Conservation (phyloP, 495 filamentous ascomycete genomes). For the Pseudomonodictys pantanalensis region DNA sequence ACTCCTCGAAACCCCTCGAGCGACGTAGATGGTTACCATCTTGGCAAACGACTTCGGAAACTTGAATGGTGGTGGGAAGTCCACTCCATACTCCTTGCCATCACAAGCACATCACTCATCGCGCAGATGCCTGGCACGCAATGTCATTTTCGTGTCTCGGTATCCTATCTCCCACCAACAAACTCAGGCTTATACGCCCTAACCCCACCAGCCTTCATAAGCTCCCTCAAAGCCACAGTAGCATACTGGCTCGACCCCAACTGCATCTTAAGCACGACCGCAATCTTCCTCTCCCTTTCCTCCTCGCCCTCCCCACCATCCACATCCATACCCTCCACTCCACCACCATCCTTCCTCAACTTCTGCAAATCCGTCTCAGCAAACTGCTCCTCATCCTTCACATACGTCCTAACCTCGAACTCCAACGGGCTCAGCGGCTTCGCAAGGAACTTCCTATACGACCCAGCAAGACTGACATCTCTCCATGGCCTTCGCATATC, state of each 20-base stretch:
- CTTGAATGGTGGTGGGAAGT: too few species aligned
- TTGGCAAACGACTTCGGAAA: too few species aligned
- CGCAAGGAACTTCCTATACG: slow-evolving; percentile 82
- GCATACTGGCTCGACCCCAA: slow-evolving; percentile 86
- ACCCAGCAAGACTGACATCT: slow-evolving; percentile 84
- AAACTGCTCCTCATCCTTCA: slow-evolving; percentile 71
- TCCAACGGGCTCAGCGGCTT: slow-evolving; percentile 55
- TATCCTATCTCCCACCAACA: slow-evolving; percentile 29
- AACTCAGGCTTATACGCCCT: slow-evolving; percentile 62
- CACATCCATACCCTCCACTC: slow-evolving; percentile 13
- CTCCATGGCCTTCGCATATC: slow-evolving; percentile 83
- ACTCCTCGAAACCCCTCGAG: too few species aligned
- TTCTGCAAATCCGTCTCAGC: slow-evolving; percentile 78
- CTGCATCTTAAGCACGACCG: slow-evolving; percentile 80
- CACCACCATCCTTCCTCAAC: slow-evolving; percentile 31
- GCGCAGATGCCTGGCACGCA: too few species aligned
- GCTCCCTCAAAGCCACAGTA: slow-evolving; percentile 87
- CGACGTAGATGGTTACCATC: too few species aligned
- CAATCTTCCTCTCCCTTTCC: slow-evolving; percentile 56
- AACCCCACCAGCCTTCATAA: slow-evolving; percentile 65
- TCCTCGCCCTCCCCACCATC: slow-evolving; percentile 36
- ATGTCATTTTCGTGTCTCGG: too few species aligned
- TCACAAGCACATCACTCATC: too few species aligned
- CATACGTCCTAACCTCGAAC: slow-evolving; percentile 67
- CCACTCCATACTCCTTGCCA: too few species aligned